Base-by-base conservation (phyloP, 2,329 filamentous ascomycete species). In the Biscogniauxia marginata region DNA sequence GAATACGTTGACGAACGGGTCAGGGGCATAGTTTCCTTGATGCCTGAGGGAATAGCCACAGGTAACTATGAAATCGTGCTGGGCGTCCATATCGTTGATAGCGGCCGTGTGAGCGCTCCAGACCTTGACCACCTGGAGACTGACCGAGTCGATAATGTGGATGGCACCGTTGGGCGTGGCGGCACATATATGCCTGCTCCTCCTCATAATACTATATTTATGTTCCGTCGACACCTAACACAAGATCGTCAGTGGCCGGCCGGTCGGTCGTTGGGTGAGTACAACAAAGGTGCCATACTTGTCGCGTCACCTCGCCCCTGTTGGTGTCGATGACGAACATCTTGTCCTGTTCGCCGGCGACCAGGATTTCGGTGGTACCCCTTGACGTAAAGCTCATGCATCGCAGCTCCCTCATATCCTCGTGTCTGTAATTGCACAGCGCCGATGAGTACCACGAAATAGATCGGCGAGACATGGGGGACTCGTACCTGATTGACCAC, bases 381-480 rank as follows among this genome's bases (percentile, higher is more conserved):
- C 92, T 92, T 23, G 90, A 92, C 1, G 91, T 96, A 70, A 96
- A 97, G 71, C 89, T 93, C 92, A 98, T 98, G 74, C 95, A 98
- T 65, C 86, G 85, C 62, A 99, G 77, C 69, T 97, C 91, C 61
- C 83, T 85, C 88, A 98, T 96, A 54, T 89, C 88, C 23, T 85
- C 79, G 67, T 86, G 81, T 62, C 87, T 90, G 62, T 62, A 2
- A 39, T 16, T 16, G 64, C 46, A 20, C 43, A 23, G 44, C 44
- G 9, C 30, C 6, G 13, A 54, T 62, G 19, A 61, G 53, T 62
- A 56, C 50, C 50, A 16, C 20, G 25, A n/a, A n/a, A 47, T 34
- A 45, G 16, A n/a, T 16, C 6, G 13, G 20, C 7, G 8, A 34
- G 21, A 22, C 11, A 19, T 20, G 4, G 20, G 16, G 52, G 45